These are phyloP conservation scores for Cytospora piceicola DNA, from an alignment of 2,329 filamentous ascomycete genomes.

Conservation along the genomic window DNA sequence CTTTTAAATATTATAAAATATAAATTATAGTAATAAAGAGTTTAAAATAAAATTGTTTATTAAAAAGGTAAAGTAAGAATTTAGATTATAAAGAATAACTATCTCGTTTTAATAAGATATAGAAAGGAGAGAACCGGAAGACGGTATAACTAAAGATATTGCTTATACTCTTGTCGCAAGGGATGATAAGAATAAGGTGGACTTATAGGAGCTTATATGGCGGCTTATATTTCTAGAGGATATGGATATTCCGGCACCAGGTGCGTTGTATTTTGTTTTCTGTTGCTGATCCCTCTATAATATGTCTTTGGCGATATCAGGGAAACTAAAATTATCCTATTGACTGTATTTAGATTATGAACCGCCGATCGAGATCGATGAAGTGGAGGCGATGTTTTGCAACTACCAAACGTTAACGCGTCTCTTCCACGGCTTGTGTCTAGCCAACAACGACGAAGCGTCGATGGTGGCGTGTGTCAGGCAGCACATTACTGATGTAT, in stretches of 20 bases:
- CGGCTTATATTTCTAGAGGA: background rate
- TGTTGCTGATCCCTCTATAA: background rate
- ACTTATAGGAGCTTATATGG: background rate
- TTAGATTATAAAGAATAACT: too few species aligned
- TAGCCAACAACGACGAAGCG: accelerated
- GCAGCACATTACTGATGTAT: background rate
- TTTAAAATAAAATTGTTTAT: too few species aligned
- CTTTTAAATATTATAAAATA: too few species aligned
- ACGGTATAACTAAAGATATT: conserved; percentile 3
- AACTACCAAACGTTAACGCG: background rate
- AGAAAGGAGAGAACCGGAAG: too few species aligned
- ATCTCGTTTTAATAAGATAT: too few species aligned
- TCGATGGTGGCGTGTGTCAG: background rate
- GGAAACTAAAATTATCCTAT: too few species aligned
- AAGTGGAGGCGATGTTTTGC: conserved; percentile 1
- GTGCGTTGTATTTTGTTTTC: background rate
- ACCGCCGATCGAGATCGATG: conserved; percentile 6
- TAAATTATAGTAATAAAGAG: too few species aligned
- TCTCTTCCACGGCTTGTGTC: background rate
- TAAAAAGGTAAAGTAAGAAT: too few species aligned
- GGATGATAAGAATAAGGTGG: background rate
- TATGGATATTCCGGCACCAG: background rate
- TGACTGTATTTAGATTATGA: background rate
- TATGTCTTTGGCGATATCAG: too few species aligned
- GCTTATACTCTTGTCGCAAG: background rate